These are phyloP conservation scores for Entelexis paramagnoliae DNA, from an alignment of 1,139 yeast species.

Conservation along the genomic window DNA sequence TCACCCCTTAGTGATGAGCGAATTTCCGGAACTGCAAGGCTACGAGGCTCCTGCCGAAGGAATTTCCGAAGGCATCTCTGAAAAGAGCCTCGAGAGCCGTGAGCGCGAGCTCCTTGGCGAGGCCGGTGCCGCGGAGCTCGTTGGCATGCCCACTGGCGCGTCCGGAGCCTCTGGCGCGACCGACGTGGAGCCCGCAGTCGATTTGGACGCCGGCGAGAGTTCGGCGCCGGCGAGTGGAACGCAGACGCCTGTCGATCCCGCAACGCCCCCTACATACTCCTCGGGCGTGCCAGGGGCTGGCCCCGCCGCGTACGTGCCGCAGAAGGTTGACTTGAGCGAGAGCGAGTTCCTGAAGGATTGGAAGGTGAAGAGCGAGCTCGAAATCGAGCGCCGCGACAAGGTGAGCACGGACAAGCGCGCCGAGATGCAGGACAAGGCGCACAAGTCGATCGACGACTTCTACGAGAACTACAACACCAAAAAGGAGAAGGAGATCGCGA, in stretches of 20 bases:
- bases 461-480: constrained; percentile 86
- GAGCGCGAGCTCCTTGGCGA: constrained; percentile 80
- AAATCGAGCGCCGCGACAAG: constrained; percentile 72
- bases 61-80: constrained; percentile 28
- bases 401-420: constrained; percentile 55
- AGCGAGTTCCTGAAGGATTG: constrained; percentile 46
- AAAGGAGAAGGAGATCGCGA: constrained; percentile 59
- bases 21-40: constrained; percentile 72
- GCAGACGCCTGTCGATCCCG: background rate
- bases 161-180: constrained; percentile 30
- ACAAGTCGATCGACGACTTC: constrained; percentile 80
- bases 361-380: constrained; percentile 74
- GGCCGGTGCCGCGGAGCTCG: constrained; percentile 44
- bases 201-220: background rate
- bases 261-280: background rate
- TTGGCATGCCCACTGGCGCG: constrained; percentile 36
- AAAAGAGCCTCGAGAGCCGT: constrained; percentile 61
- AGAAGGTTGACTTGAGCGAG: constrained; percentile 29
- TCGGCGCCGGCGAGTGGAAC: background rate
- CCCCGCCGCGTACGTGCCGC: constrained; percentile 21
- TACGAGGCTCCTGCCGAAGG: constrained; percentile 29
- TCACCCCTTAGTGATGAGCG: constrained; percentile 45
- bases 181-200: constrained; percentile 42
- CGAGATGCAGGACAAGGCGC: constrained; percentile 69
- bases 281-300: constrained; percentile 19